These are phyloP conservation scores for Penicillium sp. DNA, from an alignment of 2,329 filamentous ascomycete species.

Conservation along the genomic window DNA sequence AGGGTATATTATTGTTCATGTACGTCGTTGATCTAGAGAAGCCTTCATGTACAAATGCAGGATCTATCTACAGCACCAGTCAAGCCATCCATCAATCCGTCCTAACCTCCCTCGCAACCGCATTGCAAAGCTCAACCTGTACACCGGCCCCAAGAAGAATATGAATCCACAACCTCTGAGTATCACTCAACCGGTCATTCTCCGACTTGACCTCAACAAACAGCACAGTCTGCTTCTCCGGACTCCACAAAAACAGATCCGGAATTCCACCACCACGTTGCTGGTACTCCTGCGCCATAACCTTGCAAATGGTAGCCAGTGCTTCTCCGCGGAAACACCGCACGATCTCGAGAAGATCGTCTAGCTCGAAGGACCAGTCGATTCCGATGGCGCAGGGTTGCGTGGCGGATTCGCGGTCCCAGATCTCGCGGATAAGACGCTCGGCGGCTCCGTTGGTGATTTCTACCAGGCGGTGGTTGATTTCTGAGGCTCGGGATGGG, in stretches of 20 bases:
- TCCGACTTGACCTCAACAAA: slow-evolving; percentile 80
- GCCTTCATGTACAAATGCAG: background rate
- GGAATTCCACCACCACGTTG: slow-evolving; percentile 85
- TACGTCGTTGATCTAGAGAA: background rate
- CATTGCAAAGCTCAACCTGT: slow-evolving; percentile 76
- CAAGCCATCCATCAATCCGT: background rate
- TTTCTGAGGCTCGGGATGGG: slow-evolving; percentile 79
- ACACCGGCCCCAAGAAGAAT: slow-evolving; percentile 84
- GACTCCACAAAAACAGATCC: slow-evolving; percentile 86
- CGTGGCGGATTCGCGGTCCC: slow-evolving; percentile 67
- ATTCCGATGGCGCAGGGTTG: slow-evolving; percentile 87
- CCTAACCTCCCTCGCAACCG: slow-evolving; percentile 59
- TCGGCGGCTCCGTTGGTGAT: slow-evolving; percentile 81
- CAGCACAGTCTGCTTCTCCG: slow-evolving; percentile 63
- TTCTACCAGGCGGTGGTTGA: slow-evolving; percentile 81
- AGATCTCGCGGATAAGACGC: slow-evolving; percentile 66
- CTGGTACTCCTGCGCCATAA: slow-evolving; percentile 92
- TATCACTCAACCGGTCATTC: slow-evolving; percentile 94
- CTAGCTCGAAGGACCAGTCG: slow-evolving; percentile 82
- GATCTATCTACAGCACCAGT: background rate
- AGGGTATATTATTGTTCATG: slow-evolving; percentile 5
- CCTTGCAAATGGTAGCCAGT: slow-evolving; percentile 82
- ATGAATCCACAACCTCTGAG: slow-evolving; percentile 95
- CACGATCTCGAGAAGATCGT: slow-evolving; percentile 78
- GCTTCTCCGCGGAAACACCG: slow-evolving; percentile 77